A percentile compares a stretch with the other conserved stretches of the same genome.
These are phyloP conservation scores for Rhodamnia argentea DNA, from an alignment of 345 rosid genomes.

Conservation along the genomic window DNA sequence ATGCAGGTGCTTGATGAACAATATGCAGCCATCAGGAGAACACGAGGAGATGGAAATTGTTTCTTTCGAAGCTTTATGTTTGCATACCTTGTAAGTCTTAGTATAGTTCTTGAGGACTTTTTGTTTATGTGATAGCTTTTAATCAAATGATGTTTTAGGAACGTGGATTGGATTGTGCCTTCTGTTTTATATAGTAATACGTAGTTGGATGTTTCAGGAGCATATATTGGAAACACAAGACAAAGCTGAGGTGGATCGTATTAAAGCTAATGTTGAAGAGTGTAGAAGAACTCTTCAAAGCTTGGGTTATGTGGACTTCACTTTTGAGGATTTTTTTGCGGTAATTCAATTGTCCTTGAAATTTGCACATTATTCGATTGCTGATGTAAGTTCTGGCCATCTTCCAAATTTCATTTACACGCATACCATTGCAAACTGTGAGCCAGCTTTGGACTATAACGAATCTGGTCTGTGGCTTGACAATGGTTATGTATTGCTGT, in stretches of 20 bases:
- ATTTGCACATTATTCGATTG: background rate
- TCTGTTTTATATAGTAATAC: background rate
- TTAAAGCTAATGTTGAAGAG: slow-evolving; percentile 77
- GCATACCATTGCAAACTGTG: background rate
- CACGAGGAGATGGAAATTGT: slow-evolving; percentile 98
- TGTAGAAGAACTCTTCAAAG: slow-evolving; percentile 84
- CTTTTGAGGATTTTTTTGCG: slow-evolving; percentile 96
- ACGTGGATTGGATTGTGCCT: slow-evolving; percentile 1
- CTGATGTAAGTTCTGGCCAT: background rate
- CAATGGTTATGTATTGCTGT: background rate
- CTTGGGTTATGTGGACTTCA: slow-evolving; percentile 86
- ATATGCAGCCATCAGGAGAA: slow-evolving; percentile 73
- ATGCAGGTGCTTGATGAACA: slow-evolving; percentile 56
- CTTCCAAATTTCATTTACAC: background rate
- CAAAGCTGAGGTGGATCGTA: slow-evolving; percentile 68
- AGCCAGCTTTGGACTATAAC: background rate
- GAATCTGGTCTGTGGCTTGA: background rate
- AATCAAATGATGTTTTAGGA: slow-evolving; percentile 1
- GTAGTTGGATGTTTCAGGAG: slow-evolving; percentile 34
- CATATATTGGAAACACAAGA: slow-evolving; percentile 79
- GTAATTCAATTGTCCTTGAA: slow-evolving; percentile 22
- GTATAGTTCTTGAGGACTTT: background rate
- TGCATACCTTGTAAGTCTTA: slow-evolving; percentile 72
- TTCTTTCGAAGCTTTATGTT: slow-evolving; percentile 97
- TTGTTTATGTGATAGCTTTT: background rate